Conservation (phyloP, 495 filamentous ascomycete species). For the Penicillium salamii region DNA sequence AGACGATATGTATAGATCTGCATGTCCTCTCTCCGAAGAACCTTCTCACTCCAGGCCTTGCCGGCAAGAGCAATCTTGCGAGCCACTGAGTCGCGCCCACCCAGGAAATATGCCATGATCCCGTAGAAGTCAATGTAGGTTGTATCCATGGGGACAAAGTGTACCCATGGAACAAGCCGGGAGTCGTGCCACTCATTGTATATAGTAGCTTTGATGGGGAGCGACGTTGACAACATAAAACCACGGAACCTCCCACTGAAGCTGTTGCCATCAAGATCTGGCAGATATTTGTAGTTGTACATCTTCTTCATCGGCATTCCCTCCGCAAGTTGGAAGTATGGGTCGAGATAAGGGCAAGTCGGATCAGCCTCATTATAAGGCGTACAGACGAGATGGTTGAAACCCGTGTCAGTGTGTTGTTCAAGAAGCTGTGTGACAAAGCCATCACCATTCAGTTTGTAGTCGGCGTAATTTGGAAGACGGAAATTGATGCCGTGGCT, state of each 20-base stretch:
- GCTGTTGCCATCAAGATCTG: constrained; percentile 56
- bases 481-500: constrained; percentile 18
- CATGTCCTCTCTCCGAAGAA: constrained; percentile 38
- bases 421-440: constrained; percentile 9
- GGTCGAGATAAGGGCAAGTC: constrained; percentile 48
- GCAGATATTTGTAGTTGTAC: constrained; percentile 51
- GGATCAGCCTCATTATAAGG: constrained; percentile 26
- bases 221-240: constrained; percentile 42
- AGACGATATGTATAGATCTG: constrained; percentile 41
- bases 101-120: constrained; percentile 36
- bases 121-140: constrained; percentile 43
- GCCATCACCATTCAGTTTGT: constrained; percentile 6
- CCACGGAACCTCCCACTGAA: constrained; percentile 50
- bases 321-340: constrained; percentile 37
- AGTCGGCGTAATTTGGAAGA: constrained; percentile 15
- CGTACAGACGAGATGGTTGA: constrained; percentile 12
- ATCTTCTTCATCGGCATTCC: constrained; percentile 46
- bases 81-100: constrained; percentile 31
- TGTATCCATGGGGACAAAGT: constrained; percentile 49
- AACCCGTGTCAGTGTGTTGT: constrained; percentile 16
- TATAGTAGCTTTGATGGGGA: constrained; percentile 48
- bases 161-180: constrained; percentile 53
- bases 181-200: constrained; percentile 59
- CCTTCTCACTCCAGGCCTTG: constrained; percentile 36
- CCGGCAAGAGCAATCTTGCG: constrained; percentile 43